Base-by-base conservation (phyloP, 2,329 filamentous ascomycete genomes). In the Arthroderma uncinatum region DNA sequence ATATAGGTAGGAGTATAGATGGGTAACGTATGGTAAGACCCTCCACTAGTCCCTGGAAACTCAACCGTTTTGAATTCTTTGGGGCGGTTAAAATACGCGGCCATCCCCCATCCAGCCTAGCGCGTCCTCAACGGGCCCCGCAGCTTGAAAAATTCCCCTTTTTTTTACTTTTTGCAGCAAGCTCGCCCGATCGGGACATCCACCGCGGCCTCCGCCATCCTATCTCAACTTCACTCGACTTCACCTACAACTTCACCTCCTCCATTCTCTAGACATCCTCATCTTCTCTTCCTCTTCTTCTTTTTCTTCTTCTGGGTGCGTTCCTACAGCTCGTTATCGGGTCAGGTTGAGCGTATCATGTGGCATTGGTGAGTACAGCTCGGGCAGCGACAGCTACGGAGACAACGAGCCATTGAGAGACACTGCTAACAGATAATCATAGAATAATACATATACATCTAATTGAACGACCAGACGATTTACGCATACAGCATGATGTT, bases 401-500 rank as follows among this genome's bases (percentile, higher is more conserved):
- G 44, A 16, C n/a, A 4, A 48, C 4, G 21, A n/a, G n/a, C n/a
- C n/a, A n/a, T n/a, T n/a, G n/a, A n/a, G n/a, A n/a, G n/a, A n/a
- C n/a, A n/a, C n/a, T n/a, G 44, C 44, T 48, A 48, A 48, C 44
- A n/a, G 44, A 48, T n/a, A 16, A 48, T 12, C 21, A 48, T 48
- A 28, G 14, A n/a, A 30, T 14, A 12, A 25, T 14, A 48, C 23
- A 48, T 47, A 47, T 47, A 5, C 25, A 12, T n/a, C n/a, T 48
- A 48, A 48, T 48, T 30, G 25, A 28, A 19, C 44, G 5, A 4
- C 44, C 23, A 28, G 16, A 10, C 21, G 16, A 28, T n/a, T 28
- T 16, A 10, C 8, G 36, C 30, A 33, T n/a, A n/a, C n/a, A n/a
- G n/a, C n/a, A n/a, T n/a, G n/a, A 95, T 95, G 90, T 94, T 93